Base-by-base conservation (phyloP, 1,284 basidiomycete genomes). In the Porodaedalea pini region DNA sequence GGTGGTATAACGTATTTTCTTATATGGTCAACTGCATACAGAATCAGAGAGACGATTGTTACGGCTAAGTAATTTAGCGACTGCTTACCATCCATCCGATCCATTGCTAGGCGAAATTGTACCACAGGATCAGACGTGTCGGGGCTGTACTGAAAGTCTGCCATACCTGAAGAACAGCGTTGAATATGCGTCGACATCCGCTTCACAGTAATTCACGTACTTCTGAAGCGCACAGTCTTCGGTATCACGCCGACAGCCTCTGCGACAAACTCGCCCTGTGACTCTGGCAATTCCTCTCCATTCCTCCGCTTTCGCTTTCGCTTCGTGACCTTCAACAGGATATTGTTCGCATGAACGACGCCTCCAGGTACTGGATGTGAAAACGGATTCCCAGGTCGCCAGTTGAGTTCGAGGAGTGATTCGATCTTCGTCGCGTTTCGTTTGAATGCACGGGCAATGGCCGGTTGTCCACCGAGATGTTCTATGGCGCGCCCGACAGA, bases 201-300 rank as follows among this genome's bases (percentile, higher is more conserved):
- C 39, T n/a, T n/a, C 19, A 27, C 39, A 19, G 61, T 45, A 45
- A 29, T 23, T 7, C 2, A 73, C 87, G 72, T 65, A 94, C 94
- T 87, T 71, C 94, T 81, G 73, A 98, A 98, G 41, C 96, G 80
- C 37, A 88, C 87, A 0, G 93, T 93, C 72, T 90, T 92, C 1
- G 84, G 77, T 19, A 91, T 79, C 13, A 87, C 72, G 0, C 95
- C 96, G 0, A 92, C 70, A 0, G 88, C 79, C 62, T 92, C 83
- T 4, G 88, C 79, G 1, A 80, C 88, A 70, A 92, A 98, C 63
- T 94, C 85, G 4, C 91, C 92, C 25, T 78, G 63, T 25, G 74
- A 72, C 15, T 71, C 74, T 25, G 65, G 66, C 15, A 62, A 65
- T 31, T 56, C 57, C 25, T 48, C 53, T 17, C 61, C 58, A 54